Base-by-base conservation (phyloP, 139 green algal species). In the Volvox reticuliferus region DNA sequence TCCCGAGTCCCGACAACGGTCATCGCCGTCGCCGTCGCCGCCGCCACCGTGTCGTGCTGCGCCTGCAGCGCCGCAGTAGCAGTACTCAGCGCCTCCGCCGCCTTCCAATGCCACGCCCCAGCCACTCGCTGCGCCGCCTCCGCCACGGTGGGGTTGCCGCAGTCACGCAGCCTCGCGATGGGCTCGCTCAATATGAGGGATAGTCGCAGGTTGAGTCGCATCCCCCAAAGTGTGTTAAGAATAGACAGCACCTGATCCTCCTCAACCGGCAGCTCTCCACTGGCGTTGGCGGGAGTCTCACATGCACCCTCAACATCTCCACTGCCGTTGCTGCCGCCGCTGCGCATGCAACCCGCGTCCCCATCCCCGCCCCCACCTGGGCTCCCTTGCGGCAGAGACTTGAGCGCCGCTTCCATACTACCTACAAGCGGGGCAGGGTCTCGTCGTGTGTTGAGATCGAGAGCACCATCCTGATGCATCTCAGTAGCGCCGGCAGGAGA, bases 51-150 rank as follows among this genome's bases (percentile, higher is more conserved):
- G 67, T 30, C 71, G 17, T 79, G 80, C 80, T 86, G 80, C 28
- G 26, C 13, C 24, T 71, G 55, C 82, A 87, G 30, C 35, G 67
- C 84, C 35, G 37, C n/a, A 0, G 65, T 35, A 12, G 82, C 67
- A 35, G 33, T 67, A 62, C 35, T 68, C 65, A 88, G 82, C 63
- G 82, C 82, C 82, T 62, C 82, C 82, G 82, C 65, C 65, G 82
- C 82, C 82, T 79, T 44, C 20, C 14, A 14, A 3, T 69, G 84
- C 84, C 84, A 89, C 14, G 2, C 67, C 26, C 1, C 84, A 12
- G 14, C n/a, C 68, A 89, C 67, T 1, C 36, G 36, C 35, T 68
- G 14, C 24, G 84, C 84, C 37, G 84, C 84, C 22, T 21, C 68
- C 67, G 68, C 84, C 84, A 89, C 68, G 30, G 24, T 33, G 19